Base-by-base conservation (phyloP, 345 rosid genomes). In the Tarenaya hassleriana region DNA sequence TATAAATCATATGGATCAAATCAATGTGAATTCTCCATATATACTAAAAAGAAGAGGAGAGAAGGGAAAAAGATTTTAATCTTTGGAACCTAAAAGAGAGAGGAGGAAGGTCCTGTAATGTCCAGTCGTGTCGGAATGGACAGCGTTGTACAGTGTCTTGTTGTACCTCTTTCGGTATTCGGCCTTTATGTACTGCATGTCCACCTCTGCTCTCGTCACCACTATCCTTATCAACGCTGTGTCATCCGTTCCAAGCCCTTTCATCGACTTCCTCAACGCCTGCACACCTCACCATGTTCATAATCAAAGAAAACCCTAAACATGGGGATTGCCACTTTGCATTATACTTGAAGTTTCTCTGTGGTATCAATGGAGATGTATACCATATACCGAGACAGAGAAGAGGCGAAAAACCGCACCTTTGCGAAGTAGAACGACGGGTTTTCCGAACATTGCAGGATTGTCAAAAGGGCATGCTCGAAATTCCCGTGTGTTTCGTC, bases 181-280 rank as follows among this genome's bases (percentile, higher is more conserved):
- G 4, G 41, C 63, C 54, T 64, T 70, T 8, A 84, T 75, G 13
- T 57, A 47, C 13, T 81, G 74, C 88, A 78, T 67, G 49, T 84
- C 88, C 12, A 78, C 41, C 63, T 78, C 85, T 14, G 75, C 67
- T 53, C 85, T 84, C 1, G 83, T 80, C 9, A 75, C 69, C 10
- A 78, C 42, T 34, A 74, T 43, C 66, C 92, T 74, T n/a, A 76
- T 80, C 11, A 83, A 55, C 10, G 79, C 62, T 0, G 73, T 44
- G 39, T 83, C 88, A 14, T 71, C 70, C 1, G 88, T 83, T 37
- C 83, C 88, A 33, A 80, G 42, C 10, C 92, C 85, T 59, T 68
- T 78, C 87, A 78, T 80, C 3, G 92, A 72, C 60, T 69, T 77
- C 12, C 81, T 48, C 53, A 82, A 41, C 5, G 73, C 73, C 84